Conservation (phyloP, 164 flowering plant species). For the Stephania yunnanensis region DNA sequence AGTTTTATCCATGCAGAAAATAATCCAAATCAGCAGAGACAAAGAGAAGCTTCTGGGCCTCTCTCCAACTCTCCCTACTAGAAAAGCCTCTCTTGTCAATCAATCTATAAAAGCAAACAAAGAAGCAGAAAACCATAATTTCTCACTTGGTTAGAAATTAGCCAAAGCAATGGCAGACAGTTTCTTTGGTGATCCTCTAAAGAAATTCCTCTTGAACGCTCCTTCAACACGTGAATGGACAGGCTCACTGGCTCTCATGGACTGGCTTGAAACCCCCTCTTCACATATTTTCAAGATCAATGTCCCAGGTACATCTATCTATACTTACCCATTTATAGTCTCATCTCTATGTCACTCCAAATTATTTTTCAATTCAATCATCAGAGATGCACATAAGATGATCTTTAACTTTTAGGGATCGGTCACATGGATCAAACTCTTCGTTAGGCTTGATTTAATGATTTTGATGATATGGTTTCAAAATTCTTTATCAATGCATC, state of each 20-base stretch:
- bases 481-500: too few relatives aligned
- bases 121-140: not conserved
- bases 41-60: not conserved
- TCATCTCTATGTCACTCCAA: not conserved
- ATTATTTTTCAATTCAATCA: not conserved
- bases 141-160: not conserved
- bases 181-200: conserved; percentile 41
- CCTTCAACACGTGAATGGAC: conserved; percentile 31
- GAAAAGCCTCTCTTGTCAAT: not conserved
- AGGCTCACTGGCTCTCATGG: conserved; percentile 53
- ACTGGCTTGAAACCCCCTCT: conserved; percentile 70
- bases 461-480: too few relatives aligned
- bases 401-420: too few relatives aligned
- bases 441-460: too few relatives aligned
- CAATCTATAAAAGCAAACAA: too few relatives aligned
- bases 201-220: conserved; percentile 35
- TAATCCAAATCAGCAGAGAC: not conserved
- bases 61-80: not conserved
- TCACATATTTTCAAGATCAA: conserved; percentile 71
- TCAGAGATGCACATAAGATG: too few relatives aligned
- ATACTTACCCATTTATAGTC: not conserved
- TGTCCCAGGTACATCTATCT: conserved; percentile 51
- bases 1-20: too few relatives aligned
- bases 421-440: too few relatives aligned
- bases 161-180: conserved; percentile 29